Conservation (phyloP, 2,329 filamentous ascomycete species). For the Lachnellula hyalina region DNA sequence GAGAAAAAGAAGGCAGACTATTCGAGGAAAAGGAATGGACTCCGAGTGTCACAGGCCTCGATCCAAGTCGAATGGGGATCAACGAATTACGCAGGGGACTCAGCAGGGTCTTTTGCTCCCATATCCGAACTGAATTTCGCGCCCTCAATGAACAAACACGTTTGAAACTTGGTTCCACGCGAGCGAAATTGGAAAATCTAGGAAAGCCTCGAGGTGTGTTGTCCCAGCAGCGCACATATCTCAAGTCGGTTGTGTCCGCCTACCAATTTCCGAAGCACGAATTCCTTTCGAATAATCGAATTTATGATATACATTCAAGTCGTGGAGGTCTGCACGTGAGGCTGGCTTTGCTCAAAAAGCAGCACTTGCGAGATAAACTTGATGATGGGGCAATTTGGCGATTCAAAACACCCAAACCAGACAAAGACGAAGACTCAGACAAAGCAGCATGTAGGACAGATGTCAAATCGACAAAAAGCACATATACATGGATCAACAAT, state of each 20-base stretch:
- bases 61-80: neutral
- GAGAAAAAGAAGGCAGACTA: neutral
- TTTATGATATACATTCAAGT: too few species aligned
- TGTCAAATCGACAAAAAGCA: neutral
- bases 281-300: neutral
- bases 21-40: neutral
- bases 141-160: neutral
- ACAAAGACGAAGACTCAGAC: neutral
- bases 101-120: neutral
- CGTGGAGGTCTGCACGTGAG: neutral
- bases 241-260: neutral
- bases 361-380: neutral
- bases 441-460: neutral
- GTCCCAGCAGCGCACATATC: neutral
- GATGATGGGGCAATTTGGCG: neutral
- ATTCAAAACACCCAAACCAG: neutral
- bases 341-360: neutral
- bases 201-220: neutral
- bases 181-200: neutral
- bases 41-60: neutral
- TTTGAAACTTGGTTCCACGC: too few species aligned
- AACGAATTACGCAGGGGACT: neutral
- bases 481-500: neutral
- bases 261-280: neutral
- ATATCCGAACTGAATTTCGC: constrained; percentile 3